Evolutionary conservation across 2,329 filamentous ascomycete genomes (phyloP).

Genomic region (Aureobasidium sp.): DNA sequence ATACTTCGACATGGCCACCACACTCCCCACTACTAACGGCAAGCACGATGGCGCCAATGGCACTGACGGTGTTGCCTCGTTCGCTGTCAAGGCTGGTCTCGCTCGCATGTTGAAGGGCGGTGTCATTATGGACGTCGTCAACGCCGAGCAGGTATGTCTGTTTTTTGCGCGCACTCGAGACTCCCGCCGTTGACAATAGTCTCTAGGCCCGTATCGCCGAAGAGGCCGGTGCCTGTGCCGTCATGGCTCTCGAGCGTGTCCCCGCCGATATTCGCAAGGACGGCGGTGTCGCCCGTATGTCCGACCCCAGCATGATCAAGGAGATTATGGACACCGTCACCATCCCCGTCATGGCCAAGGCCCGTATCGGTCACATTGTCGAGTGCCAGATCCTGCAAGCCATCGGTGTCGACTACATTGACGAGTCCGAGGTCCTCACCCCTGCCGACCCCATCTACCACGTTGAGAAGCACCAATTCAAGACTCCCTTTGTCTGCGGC

Average conservation of each 20-base stretch:
- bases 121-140: conserved; percentile 98
- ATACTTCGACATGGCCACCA: conserved; percentile 35
- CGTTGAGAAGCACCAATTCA: conserved; percentile 79
- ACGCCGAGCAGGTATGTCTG: conserved; percentile 63
- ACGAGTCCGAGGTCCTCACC: conserved; percentile 95
- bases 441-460: conserved; percentile 87
- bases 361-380: conserved; percentile 93
- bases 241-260: conserved; percentile 98
- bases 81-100: conserved; percentile 88
- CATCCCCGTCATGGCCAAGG: conserved; percentile 99
- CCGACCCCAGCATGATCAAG: conserved; percentile 87
- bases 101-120: conserved; percentile 98
- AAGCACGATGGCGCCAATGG: conserved; percentile 26
- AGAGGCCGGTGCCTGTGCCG: conserved; percentile 88
- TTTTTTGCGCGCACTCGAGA: neutral
- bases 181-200: neutral
- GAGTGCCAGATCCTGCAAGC: conserved; percentile 97
- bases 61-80: conserved; percentile 45
- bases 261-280: conserved; percentile 90
- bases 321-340: conserved; percentile 93
- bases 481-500: conserved; percentile 88
- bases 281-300: conserved; percentile 95
- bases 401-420: conserved; percentile 93
- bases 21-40: conserved; percentile 43
- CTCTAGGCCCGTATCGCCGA: conserved; percentile 84